Evolutionary conservation across 78 protist species (phyloP), one percentile per base, ranked within the genome.

Genomic region (Parvularia atlantis): DNA sequence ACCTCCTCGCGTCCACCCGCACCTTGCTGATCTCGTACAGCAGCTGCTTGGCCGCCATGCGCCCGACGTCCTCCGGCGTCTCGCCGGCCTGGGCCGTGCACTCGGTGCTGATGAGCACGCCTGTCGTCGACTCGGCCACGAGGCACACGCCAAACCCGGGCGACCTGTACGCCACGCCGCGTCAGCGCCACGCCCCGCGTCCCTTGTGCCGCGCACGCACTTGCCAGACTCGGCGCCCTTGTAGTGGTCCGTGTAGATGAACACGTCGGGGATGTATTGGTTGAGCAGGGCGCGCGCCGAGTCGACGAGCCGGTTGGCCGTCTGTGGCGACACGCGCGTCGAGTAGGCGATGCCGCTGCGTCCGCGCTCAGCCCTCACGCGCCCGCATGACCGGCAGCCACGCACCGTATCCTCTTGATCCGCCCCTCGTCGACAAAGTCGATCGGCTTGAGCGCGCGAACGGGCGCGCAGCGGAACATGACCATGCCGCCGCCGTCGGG

Each of bases 401-500:
- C n/a, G n/a, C n/a, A n/a, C n/a, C n/a, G 84, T 10, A 95, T 58
- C 13, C 96, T 64, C 69, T 90, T 75, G 58, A 94, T 75, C 44
- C 73, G 65, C 24, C 97, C 98, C 14, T 43, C 66, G 53, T 87
- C 92, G 20, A 67, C 2, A 14, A 83, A 36, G 26, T 81, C 66
- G 37, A 93, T 9, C 22, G 97, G 82, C 20, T 20, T 61, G 16
- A 93, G 73, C 36, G 37, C 20, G 43, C 66, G 31, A 40, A 84
- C 91, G 5, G 41, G 33, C 2, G 96, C 94, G 56, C 90, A 78
- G 2, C 40, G 71, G 46, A 95, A 71, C 28, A 46, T 0, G n/a
- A 93, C 93, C 40, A 79, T 84, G 28, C 97, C 96, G 16, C 93
- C 97, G 0, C 97, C 99, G 4, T n/a, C 36, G 3, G 97, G 95